Base-by-base conservation (phyloP, 2,329 filamentous ascomycete species). In the Sporothrix euskadiensis region DNA sequence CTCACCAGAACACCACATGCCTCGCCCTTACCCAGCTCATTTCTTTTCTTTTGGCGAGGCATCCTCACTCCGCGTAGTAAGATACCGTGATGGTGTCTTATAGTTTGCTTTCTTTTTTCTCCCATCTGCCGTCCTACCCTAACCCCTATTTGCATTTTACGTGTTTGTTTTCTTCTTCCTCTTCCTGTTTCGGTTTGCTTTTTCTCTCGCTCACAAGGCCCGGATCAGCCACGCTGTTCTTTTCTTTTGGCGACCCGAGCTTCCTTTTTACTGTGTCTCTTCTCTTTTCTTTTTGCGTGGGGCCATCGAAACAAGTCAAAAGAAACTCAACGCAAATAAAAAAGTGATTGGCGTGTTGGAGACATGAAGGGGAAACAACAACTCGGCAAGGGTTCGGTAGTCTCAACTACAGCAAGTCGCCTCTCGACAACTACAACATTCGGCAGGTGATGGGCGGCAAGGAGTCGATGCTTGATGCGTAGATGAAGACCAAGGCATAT, bases 331-430 rank as follows among this genome's bases (percentile, higher is more conserved):
- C 52, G n/a, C 52, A 26, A 26, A 12, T 1, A 26, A 14, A 1
- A 8, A 56, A 56, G n/a, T 26, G 52, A 26, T 56, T 22, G 8
- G n/a, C 52, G n/a, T 26, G 52, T 12, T 26, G 8, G 26, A 56
- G 22, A 56, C 10, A 0, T 56, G 22, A 26, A 19, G 14, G 7
- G 52, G 7, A 49, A 19, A 49, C 1, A 49, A 14, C 12, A 19
- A 49, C 52, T 65, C 59, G 59, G 59, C 59, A 44, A 65, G 59
- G 59, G 59, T 44, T 65, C 59, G 59, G 59, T 65, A 44, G 81
- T 39, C 80, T 88, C 52, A 81, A 85, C 77, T 88, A 88, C 80
- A 78, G 80, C 75, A 85, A 85, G 77, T 81, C 85, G 0, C 86
- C 86, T 1, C 84, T 83, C 72, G 83, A 84, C 73, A 76, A 80